phyloP scores from a whole-genome alignment of 306 rosid genomes.

The Trifolium dubium region DNA sequence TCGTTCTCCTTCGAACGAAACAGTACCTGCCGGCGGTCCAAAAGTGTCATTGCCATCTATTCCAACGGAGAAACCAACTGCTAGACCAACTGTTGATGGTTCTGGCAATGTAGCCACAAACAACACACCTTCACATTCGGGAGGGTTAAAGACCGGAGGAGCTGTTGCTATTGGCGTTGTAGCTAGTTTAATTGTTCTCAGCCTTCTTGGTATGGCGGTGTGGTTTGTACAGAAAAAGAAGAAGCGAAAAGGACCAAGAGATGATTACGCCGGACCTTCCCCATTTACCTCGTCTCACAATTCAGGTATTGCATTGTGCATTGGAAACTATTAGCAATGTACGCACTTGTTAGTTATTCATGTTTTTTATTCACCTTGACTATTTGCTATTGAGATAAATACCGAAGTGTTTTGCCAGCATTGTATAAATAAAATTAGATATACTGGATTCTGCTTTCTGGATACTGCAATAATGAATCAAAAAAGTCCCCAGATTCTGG shows the following conservation, averaged over 20 bases:
- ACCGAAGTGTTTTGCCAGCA: background rate
- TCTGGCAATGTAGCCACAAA: conserved; percentile 29
- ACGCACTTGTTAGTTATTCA: conserved; percentile 29
- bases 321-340: conserved; percentile 24
- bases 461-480: conserved; percentile 23
- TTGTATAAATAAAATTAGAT: conserved; percentile 15
- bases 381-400: conserved; percentile 3
- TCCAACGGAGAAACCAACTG: conserved; percentile 68
- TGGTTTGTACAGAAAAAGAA: conserved; percentile 71
- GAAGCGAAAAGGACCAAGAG: conserved; percentile 48
- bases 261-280: conserved; percentile 62
- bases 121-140: conserved; percentile 43
- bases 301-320: conserved; percentile 69
- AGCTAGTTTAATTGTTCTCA: conserved; percentile 67
- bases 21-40: conserved; percentile 37
- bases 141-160: conserved; percentile 57
- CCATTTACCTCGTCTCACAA: conserved; percentile 90
- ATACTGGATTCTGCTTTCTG: conserved; percentile 15
- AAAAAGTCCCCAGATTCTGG: conserved; percentile 6
- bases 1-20: conserved; percentile 50
- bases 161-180: conserved; percentile 66
- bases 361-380: conserved; percentile 26
- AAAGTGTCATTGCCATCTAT: conserved; percentile 41
- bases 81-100: conserved; percentile 51
- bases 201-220: conserved; percentile 68